Evolutionary conservation across 768 basidiomycete species (phyloP).

Genomic region (Boletus huronensis): DNA sequence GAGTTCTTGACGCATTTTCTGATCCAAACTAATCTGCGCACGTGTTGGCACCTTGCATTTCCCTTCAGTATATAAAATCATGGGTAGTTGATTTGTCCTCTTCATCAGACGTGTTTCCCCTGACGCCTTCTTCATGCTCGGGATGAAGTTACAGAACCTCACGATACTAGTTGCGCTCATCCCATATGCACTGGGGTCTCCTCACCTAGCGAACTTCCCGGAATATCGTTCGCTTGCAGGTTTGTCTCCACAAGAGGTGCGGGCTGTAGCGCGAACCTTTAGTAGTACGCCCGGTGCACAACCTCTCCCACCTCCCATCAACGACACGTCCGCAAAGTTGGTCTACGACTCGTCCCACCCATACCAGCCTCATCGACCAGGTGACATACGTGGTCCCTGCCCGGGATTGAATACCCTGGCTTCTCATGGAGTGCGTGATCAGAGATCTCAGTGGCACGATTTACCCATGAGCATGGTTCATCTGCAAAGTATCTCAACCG

Average conservation of each 20-base stretch:
- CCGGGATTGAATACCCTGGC: slow-evolving; percentile 25
- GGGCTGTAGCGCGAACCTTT: slow-evolving; percentile 12
- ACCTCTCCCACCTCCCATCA: slow-evolving; percentile 19
- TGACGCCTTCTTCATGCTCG: not conserved
- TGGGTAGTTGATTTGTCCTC: not conserved
- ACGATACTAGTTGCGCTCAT: not conserved
- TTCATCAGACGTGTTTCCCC: not conserved
- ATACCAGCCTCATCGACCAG: slow-evolving; percentile 9
- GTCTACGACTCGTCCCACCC: slow-evolving; percentile 19
- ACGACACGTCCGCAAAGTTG: slow-evolving; percentile 23
- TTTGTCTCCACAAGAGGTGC: slow-evolving; percentile 13
- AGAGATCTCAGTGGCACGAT: not conserved
- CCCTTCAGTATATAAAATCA: slow-evolving; percentile 1
- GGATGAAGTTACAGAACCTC: slow-evolving; percentile 7
- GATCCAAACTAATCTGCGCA: not conserved
- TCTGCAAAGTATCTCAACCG: not conserved
- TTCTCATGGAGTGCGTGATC: slow-evolving; percentile 22
- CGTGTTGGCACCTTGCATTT: not conserved
- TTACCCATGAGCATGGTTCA: not conserved
- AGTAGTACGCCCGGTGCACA: slow-evolving; percentile 22
- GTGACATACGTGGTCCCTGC: slow-evolving; percentile 26
- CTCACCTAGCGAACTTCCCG: slow-evolving; percentile 11
- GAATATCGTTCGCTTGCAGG: slow-evolving; percentile 21
- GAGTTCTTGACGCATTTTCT: not conserved
- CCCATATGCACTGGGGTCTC: slow-evolving; percentile 10